Evolutionary conservation across 805 yeast genomes (phyloP), one percentile per base, ranked within the genome.

Genomic region (Blastobotrys muscicola): DNA sequence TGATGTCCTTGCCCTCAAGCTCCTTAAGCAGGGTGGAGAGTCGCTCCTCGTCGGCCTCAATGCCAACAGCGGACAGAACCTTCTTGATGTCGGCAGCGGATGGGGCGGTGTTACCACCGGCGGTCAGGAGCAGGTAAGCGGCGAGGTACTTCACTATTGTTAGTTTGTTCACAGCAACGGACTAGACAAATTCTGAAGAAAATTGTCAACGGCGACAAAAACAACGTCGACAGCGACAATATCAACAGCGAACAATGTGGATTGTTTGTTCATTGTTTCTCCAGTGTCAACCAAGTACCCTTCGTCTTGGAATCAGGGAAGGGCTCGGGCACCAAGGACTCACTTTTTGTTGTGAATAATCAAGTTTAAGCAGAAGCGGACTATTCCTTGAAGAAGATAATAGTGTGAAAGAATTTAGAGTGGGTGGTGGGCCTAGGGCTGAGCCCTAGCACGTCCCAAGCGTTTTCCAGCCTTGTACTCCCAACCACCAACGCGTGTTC

Each of bases 121-220:
- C 87, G 76, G 82, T 87, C 74, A 92, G 81, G 75, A 90, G 83
- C 74, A 92, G 83, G 80, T 92, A 92, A 73, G 98, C 97, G 75
- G 98, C 98, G 76, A 92, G 83, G 82, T 90, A 90, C 85, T 87
- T 92, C 97, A 87, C 76, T 67, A 42, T n/a, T 20, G 26, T 20
- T 20, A 20, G 26, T 20, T 20, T 20, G 26, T 20, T 20, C 26
- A 7, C 34, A 4, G 14, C 3, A 7, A 13, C 34, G 34, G 13
- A 32, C 7, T 7, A n/a, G 14, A 30, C 11, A 30, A n/a, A 20
- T 20, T 20, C 26, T 20, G 26, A 20, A 20, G 26, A 6, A 32
- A n/a, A 32, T 32, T 7, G 34, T 32, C 7, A n/a, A n/a, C n/a
- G n/a, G n/a, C n/a, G n/a, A n/a, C n/a, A n/a, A n/a, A n/a, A n/a